These are phyloP conservation scores for Talaromyces sp. DNA, from an alignment of 2,329 filamentous ascomycete species.

Conservation along the genomic window DNA sequence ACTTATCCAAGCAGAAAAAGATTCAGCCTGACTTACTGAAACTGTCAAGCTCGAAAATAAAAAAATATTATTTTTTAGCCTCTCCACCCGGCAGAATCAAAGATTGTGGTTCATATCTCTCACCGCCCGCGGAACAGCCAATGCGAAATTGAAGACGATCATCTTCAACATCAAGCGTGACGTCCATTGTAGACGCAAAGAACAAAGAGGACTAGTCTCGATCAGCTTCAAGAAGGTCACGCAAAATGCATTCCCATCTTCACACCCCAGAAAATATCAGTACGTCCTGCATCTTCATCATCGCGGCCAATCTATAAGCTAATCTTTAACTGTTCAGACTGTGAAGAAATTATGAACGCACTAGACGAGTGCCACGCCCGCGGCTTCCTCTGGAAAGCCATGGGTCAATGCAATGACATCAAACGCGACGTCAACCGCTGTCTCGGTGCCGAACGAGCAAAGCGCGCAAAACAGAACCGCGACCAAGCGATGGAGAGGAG, in stretches of 20 bases:
- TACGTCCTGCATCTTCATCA: constrained; percentile 42
- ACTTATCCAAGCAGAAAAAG: no score
- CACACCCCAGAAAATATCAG: constrained; percentile 89
- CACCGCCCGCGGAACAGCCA: constrained; percentile 16
- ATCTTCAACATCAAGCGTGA: not conserved
- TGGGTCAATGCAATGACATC: constrained; percentile 83
- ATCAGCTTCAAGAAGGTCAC: not conserved
- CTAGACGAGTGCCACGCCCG: constrained; percentile 93
- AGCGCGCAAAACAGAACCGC: constrained; percentile 73
- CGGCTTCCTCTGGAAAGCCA: constrained; percentile 87
- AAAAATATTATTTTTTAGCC: constrained; percentile 14
- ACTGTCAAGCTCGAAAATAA: not conserved
- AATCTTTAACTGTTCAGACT: constrained; percentile 58
- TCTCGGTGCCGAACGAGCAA: constrained; percentile 72
- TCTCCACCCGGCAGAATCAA: constrained; percentile 19
- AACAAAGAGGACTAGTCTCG: not conserved
- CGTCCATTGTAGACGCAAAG: no score
- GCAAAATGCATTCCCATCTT: constrained; percentile 90
- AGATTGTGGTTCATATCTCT: constrained; percentile 9
- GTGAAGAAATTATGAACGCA: constrained; percentile 87
- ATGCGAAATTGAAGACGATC: constrained; percentile 1
- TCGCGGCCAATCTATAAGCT: not conserved
- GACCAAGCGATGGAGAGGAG: constrained; percentile 66
- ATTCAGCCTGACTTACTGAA: no score
- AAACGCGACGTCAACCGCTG: constrained; percentile 84